Evolutionary conservation across 306 rosid genomes (phyloP).

Genomic region (Corylus avellana): DNA sequence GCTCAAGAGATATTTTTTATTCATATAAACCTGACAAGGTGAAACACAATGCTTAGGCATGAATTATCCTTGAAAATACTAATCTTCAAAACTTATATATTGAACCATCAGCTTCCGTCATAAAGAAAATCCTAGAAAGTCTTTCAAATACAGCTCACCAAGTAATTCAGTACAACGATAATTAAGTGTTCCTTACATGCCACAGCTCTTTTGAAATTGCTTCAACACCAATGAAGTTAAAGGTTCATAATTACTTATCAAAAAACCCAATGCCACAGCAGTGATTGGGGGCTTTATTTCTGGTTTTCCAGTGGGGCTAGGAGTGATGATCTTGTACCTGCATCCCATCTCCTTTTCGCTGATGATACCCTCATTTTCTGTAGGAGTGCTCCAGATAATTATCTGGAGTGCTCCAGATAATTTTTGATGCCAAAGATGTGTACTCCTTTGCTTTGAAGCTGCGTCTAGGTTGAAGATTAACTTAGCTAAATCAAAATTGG

Average conservation of each 20-base stretch:
- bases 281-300: no score
- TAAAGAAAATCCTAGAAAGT: neutral
- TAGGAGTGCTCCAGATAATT: no score
- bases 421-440: no score
- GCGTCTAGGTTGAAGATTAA: no score
- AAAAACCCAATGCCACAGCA: neutral
- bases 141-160: neutral
- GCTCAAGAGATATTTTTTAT: neutral
- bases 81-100: neutral
- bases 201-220: neutral
- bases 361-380: no score
- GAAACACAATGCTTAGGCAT: neutral
- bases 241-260: neutral
- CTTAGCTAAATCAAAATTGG: no score
- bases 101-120: neutral
- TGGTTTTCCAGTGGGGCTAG: no score
- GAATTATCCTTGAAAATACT: neutral
- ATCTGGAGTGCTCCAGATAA: no score
- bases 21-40: neutral
- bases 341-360: no score
- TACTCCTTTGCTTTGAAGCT: no score
- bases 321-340: no score
- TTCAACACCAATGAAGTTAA: neutral
- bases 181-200: neutral
- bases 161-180: neutral